Conservation (phyloP, 1,139 yeast genomes). For the Suhomyces panamericanus region DNA sequence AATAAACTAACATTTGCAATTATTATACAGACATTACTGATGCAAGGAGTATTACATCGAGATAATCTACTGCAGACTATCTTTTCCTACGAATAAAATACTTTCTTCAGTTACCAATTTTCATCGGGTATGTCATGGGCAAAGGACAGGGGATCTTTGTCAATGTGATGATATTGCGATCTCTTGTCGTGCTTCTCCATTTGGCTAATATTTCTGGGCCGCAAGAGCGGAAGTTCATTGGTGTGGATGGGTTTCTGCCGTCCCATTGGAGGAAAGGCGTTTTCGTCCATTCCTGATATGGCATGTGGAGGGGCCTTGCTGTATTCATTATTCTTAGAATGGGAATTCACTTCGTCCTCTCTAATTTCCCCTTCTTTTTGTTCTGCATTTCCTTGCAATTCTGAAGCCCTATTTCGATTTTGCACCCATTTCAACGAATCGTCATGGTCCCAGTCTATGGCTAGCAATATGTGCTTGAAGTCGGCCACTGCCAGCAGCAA, state of each 20-base stretch:
- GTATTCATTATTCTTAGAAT: too few species aligned
- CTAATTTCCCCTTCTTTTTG: neutral
- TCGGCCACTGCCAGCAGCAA: slow-evolving; percentile 33
- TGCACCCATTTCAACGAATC: slow-evolving; percentile 7
- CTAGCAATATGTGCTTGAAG: slow-evolving; percentile 14
- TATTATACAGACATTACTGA: too few species aligned
- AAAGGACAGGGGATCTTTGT: neutral
- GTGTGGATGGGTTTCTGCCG: neutral
- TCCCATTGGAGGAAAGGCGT: neutral
- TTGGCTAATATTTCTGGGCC: neutral
- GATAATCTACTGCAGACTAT: too few species aligned
- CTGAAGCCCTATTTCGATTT: neutral
- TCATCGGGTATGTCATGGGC: neutral
- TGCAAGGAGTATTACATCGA: too few species aligned
- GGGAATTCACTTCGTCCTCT: neutral
- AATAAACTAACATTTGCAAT: too few species aligned
- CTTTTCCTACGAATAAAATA: too few species aligned
- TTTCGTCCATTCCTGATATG: neutral
- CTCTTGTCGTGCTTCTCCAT: neutral
- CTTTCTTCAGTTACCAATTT: neutral
- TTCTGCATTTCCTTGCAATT: neutral
- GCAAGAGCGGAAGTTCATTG: neutral
- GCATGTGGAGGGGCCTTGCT: neutral
- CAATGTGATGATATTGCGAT: neutral
- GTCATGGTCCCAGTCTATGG: slow-evolving; percentile 14